A percentile compares a stretch with the other conserved stretches of the same genome.
Conservation (phyloP, 192 early-diverging fungal genomes). For the Rhizophagus sp. region DNA sequence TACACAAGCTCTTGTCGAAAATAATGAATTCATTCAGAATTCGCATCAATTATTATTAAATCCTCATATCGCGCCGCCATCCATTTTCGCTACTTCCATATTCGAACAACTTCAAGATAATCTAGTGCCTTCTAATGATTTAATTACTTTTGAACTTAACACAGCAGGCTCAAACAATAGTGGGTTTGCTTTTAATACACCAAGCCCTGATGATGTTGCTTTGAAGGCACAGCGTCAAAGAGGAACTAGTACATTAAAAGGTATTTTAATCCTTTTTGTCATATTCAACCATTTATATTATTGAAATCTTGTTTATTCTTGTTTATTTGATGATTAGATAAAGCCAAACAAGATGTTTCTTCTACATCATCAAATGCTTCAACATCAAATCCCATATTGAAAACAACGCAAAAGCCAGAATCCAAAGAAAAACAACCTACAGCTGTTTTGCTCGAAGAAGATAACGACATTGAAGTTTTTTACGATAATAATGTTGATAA, state of each 20-base stretch:
- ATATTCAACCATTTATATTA: background rate
- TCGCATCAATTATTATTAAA: background rate
- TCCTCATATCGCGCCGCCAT: slow-evolving; percentile 40
- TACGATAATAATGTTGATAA: slow-evolving; percentile 33
- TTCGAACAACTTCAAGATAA: slow-evolving; percentile 33
- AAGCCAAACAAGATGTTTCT: no score
- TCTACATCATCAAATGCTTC: background rate
- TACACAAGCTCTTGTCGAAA: background rate
- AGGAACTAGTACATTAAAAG: slow-evolving; percentile 9
- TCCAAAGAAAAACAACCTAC: background rate
- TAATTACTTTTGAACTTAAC: slow-evolving; percentile 18
- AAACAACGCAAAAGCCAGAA: background rate
- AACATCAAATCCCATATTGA: background rate
- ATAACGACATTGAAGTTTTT: slow-evolving; percentile 38
- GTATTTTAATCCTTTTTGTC: background rate
- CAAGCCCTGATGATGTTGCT: slow-evolving; percentile 82
- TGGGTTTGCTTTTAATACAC: slow-evolving; percentile 70
- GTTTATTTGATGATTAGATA: no score
- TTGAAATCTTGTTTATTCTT: background rate
- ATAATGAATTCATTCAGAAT: background rate
- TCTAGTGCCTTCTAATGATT: slow-evolving; percentile 9
- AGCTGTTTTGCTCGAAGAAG: background rate
- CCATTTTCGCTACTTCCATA: slow-evolving; percentile 39
- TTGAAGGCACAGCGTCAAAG: slow-evolving; percentile 52
- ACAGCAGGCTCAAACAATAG: slow-evolving; percentile 7